A percentile compares a stretch with the other conserved stretches of the same genome.
Conservation (phyloP, 768 basidiomycete genomes). For the Suillus spraguei region DNA sequence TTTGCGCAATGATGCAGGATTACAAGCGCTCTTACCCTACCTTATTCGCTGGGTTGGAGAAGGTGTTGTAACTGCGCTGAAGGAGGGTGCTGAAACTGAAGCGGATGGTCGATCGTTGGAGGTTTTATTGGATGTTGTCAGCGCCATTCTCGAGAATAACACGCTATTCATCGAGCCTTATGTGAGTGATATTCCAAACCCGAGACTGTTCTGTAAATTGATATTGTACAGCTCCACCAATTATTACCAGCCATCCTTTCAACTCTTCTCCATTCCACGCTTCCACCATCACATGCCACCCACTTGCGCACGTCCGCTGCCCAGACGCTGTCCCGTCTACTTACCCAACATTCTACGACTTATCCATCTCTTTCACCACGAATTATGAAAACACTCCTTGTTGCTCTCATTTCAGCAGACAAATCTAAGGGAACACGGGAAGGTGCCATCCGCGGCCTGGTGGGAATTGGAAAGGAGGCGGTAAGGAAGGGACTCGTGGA, state of each 20-base stretch:
- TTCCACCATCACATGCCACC: conserved; percentile 71
- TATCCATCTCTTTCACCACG: conserved; percentile 87
- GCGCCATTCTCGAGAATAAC: conserved; percentile 82
- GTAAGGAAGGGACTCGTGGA: conserved; percentile 81
- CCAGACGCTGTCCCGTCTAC: conserved; percentile 79
- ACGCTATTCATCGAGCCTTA: conserved; percentile 96
- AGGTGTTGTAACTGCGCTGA: conserved; percentile 69
- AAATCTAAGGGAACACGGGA: conserved; percentile 83
- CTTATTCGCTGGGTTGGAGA: conserved; percentile 95
- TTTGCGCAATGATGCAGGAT: conserved; percentile 84
- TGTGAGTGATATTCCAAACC: conserved; percentile 51
- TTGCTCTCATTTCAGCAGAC: conserved; percentile 74
- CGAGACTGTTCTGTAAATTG: background rate
- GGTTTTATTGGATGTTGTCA: conserved; percentile 81
- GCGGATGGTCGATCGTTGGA: conserved; percentile 73
- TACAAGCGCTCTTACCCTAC: conserved; percentile 91
- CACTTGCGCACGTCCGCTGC: conserved; percentile 80
- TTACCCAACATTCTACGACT: conserved; percentile 83
- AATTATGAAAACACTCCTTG: conserved; percentile 88
- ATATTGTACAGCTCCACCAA: conserved; percentile 81
- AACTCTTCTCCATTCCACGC: conserved; percentile 82
- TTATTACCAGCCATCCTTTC: conserved; percentile 92
- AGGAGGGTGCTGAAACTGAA: conserved; percentile 52
- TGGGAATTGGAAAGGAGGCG: conserved; percentile 85
- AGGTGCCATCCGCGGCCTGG: conserved; percentile 86